Evolutionary conservation across 2,329 filamentous ascomycete species (phyloP).

Genomic region (Aspergillus japonicus): DNA sequence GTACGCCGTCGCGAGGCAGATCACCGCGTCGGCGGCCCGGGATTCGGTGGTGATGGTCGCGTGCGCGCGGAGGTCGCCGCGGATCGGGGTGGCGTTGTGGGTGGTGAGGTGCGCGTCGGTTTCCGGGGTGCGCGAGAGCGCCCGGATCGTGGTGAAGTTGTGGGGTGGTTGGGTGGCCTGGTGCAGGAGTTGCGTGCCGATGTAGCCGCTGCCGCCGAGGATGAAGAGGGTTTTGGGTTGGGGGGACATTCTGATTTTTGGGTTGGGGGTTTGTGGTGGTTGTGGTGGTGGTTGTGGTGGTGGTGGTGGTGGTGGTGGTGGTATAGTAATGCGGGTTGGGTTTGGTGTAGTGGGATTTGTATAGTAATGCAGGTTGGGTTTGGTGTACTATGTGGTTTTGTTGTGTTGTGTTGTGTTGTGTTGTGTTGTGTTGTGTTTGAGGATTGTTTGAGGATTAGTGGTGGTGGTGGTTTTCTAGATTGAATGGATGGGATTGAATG

Average conservation of each 20-base stretch:
- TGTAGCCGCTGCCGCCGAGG: conserved; percentile 47
- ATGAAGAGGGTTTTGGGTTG: conserved; percentile 33
- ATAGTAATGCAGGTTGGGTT: no score
- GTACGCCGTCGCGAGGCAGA: conserved; percentile 46
- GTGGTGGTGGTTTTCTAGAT: no score
- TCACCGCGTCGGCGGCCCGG: conserved; percentile 37
- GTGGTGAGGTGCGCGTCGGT: conserved; percentile 28
- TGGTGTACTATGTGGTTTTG: no score
- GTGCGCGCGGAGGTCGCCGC: conserved; percentile 38
- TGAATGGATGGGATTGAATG: no score
- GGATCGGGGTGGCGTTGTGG: conserved; percentile 35
- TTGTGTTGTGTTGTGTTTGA: no score
- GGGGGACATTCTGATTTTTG: background rate
- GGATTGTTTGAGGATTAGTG: no score
- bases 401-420: no score
- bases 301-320: no score
- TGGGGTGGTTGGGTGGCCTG: conserved; percentile 33
- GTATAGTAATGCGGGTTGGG: no score
- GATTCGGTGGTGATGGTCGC: conserved; percentile 33
- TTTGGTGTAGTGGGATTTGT: no score
- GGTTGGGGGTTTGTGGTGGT: background rate
- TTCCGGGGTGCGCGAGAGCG: conserved; percentile 40
- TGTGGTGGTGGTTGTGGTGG: background rate
- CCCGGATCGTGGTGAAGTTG: conserved; percentile 35
- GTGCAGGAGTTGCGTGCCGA: conserved; percentile 41